Conservation (phyloP, 1,284 basidiomycete species). For the Hemileccinum hortonii region DNA sequence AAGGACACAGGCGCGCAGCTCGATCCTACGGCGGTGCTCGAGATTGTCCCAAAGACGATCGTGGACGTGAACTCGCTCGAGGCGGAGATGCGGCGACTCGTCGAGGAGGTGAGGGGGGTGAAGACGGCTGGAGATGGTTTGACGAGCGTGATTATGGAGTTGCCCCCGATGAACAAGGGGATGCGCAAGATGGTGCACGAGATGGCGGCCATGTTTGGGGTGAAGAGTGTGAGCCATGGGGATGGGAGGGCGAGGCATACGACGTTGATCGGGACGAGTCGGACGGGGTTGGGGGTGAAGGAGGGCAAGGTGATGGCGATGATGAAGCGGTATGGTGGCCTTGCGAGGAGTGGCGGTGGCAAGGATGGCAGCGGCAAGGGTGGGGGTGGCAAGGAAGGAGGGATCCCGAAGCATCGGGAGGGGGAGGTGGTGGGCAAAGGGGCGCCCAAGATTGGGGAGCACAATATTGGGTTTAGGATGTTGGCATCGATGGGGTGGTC, state of each 20-base stretch:
- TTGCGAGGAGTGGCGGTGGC: background rate
- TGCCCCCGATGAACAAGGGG: slow-evolving; percentile 77
- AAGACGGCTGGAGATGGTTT: slow-evolving; percentile 37
- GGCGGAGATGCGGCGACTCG: slow-evolving; percentile 68
- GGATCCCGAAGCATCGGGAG: slow-evolving; percentile 54
- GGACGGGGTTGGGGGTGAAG: slow-evolving; percentile 49
- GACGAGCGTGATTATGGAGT: slow-evolving; percentile 45
- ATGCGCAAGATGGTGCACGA: slow-evolving; percentile 74
- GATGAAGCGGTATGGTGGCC: slow-evolving; percentile 40
- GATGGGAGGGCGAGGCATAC: slow-evolving; percentile 62
- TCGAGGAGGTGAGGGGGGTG: slow-evolving; percentile 26
- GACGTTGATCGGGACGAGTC: slow-evolving; percentile 66
- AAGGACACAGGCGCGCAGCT: slow-evolving; percentile 43
- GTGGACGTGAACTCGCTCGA: slow-evolving; percentile 62
- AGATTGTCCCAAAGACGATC: slow-evolving; percentile 48
- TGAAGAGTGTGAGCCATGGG: slow-evolving; percentile 79
- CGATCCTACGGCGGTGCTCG: slow-evolving; percentile 38
- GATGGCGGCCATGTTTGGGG: slow-evolving; percentile 68
- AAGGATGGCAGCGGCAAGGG: slow-evolving; percentile 4
- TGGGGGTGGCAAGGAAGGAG: slow-evolving; percentile 11
- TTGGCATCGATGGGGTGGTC: slow-evolving; percentile 77
- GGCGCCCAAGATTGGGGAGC: slow-evolving; percentile 70
- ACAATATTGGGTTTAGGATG: slow-evolving; percentile 77
- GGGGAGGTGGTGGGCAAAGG: slow-evolving; percentile 77
- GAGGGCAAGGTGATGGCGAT: slow-evolving; percentile 62